phyloP scores from a whole-genome alignment of 164 flowering plant species.

The Nymphaea thermarum region DNA sequence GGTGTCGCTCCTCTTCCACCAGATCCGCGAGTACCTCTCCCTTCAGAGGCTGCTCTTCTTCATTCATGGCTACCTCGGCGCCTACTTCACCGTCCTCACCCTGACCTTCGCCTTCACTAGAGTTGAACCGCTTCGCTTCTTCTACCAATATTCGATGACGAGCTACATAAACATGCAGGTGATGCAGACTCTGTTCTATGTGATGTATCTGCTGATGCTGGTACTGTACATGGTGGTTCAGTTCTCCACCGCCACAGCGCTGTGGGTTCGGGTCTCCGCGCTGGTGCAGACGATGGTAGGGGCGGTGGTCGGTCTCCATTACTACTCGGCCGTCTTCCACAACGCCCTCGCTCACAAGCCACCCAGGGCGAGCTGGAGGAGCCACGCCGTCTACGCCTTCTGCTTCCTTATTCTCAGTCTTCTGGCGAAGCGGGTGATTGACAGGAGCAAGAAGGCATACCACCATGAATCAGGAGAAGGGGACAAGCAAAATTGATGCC shows the following conservation, averaged over 20 bases:
- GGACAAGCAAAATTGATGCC: conserved; percentile 52
- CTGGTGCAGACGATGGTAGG: conserved; percentile 76
- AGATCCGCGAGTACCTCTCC: conserved; percentile 64
- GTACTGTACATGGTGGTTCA: conserved; percentile 68
- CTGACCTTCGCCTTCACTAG: conserved; percentile 53
- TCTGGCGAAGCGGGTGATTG: conserved; percentile 28
- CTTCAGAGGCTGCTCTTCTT: conserved; percentile 69
- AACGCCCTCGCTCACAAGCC: conserved; percentile 62
- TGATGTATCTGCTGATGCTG: conserved; percentile 56
- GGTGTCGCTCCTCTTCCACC: conserved; percentile 52
- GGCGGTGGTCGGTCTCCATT: conserved; percentile 72
- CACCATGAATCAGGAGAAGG: conserved; percentile 68
- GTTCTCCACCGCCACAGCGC: conserved; percentile 43
- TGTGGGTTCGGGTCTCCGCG: conserved; percentile 50
- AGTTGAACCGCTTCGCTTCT: conserved; percentile 66
- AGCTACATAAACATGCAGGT: conserved; percentile 68
- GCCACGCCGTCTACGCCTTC: conserved; percentile 79
- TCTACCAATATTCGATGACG: conserved; percentile 61
- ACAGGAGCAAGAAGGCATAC: conserved; percentile 88
- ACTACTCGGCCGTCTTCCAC: conserved; percentile 74
- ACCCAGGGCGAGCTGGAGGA: conserved; percentile 82
- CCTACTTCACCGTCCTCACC: conserved; percentile 82
- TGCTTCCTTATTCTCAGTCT: conserved; percentile 66
- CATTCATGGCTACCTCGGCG: conserved; percentile 67
- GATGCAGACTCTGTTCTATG: conserved; percentile 69